Evolutionary conservation across 441 rosid species (phyloP).

Genomic region (Gossypium davidsonii): DNA sequence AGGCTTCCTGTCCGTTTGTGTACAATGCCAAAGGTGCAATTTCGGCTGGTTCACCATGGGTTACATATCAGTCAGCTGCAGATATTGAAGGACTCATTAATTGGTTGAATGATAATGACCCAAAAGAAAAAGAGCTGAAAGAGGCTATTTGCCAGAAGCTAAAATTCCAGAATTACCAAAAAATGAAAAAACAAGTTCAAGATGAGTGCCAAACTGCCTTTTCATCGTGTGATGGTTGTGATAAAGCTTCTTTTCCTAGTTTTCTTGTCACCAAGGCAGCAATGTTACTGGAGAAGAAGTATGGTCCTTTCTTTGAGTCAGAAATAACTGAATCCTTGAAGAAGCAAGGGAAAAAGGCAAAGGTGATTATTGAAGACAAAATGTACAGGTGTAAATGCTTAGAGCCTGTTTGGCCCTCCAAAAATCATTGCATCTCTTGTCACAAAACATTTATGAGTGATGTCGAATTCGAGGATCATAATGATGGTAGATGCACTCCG

Average conservation of each 20-base stretch:
- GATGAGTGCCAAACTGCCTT: constrained; percentile 26
- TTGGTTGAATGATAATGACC: constrained; percentile 64
- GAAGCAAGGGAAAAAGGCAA: constrained; percentile 50
- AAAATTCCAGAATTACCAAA: constrained; percentile 44
- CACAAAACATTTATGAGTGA: constrained; percentile 59
- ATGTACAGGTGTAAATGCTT: constrained; percentile 75
- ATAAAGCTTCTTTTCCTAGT: constrained; percentile 25
- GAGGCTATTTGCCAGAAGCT: constrained; percentile 67
- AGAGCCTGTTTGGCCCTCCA: constrained; percentile 77
- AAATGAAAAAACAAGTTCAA: constrained; percentile 26
- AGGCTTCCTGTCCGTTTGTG: constrained; percentile 53
- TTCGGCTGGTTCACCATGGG: constrained; percentile 43
- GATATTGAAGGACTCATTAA: constrained; percentile 65
- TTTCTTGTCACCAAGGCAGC: constrained; percentile 66
- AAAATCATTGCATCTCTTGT: constrained; percentile 77
- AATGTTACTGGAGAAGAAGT: constrained; percentile 60
- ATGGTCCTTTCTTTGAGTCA: constrained; percentile 48
- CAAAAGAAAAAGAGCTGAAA: constrained; percentile 71
- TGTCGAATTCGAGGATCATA: constrained; percentile 58
- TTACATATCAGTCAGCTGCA: constrained; percentile 60
- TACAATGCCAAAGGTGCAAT: constrained; percentile 34
- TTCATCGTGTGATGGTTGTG: constrained; percentile 19
- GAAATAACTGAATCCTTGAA: constrained; percentile 35
- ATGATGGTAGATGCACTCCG: constrained; percentile 49
- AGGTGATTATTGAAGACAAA: constrained; percentile 42